A percentile compares a stretch with the other conserved stretches of the same genome.
These are phyloP conservation scores for Somion occarium DNA, from an alignment of 1,284 basidiomycete genomes.

Conservation along the genomic window DNA sequence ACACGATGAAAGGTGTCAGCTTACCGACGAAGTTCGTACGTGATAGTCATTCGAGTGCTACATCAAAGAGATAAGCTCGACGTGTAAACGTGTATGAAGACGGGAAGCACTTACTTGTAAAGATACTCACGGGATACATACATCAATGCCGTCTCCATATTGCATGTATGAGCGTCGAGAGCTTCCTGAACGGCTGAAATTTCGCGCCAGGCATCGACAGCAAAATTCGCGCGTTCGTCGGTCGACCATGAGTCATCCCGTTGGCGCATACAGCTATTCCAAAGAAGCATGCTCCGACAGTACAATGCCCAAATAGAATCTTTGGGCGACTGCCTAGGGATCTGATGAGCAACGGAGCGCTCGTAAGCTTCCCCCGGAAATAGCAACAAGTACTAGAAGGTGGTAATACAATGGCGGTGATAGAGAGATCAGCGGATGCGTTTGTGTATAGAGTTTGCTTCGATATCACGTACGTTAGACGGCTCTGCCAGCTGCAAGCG, in stretches of 20 bases:
- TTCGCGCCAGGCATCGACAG: constrained; percentile 58
- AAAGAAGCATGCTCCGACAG: constrained; percentile 73
- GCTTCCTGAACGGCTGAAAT: constrained; percentile 59
- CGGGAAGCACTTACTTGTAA: constrained; percentile 53
- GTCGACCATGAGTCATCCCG: constrained; percentile 36
- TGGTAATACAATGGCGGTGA: constrained; percentile 8
- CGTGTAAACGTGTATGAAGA: constrained; percentile 1
- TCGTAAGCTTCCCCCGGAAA: constrained; percentile 62
- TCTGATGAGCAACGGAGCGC: constrained; percentile 33
- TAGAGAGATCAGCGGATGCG: constrained; percentile 11
- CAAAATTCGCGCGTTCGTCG: constrained; percentile 53
- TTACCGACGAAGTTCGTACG: constrained; percentile 61
- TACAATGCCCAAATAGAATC: constrained; percentile 76
- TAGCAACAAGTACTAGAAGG: constrained; percentile 45
- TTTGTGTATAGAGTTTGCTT: background rate
- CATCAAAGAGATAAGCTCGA: constrained; percentile 7
- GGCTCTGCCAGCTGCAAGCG: constrained; percentile 57
- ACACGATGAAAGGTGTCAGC: constrained; percentile 20
- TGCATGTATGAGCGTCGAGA: constrained; percentile 62
- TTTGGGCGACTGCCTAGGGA: constrained; percentile 49
- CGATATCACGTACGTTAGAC: constrained; percentile 48
- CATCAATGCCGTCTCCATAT: constrained; percentile 57
- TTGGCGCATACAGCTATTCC: constrained; percentile 60
- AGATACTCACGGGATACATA: constrained; percentile 69
- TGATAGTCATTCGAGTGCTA: constrained; percentile 65